A percentile compares a stretch with the other conserved stretches of the same genome.
Evolutionary conservation across 352 stramenopile genomes (phyloP).

Genomic region (Pythium periplocum): DNA sequence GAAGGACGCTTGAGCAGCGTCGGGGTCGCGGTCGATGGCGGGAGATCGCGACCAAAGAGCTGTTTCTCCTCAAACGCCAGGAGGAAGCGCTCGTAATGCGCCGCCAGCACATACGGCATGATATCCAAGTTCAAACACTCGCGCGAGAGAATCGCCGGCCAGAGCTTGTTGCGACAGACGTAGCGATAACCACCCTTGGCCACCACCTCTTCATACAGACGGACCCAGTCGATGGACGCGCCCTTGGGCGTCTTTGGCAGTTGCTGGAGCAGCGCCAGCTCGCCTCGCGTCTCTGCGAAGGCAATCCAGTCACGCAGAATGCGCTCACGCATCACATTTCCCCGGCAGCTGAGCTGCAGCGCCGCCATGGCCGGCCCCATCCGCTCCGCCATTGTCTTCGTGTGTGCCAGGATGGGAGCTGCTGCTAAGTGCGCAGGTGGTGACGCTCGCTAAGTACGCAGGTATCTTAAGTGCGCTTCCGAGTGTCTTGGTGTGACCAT

Average conservation of each 20-base stretch:
- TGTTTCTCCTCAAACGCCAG: constrained; percentile 75
- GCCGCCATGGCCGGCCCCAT: constrained; percentile 36
- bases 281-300: constrained; percentile 43
- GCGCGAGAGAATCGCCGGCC: constrained; percentile 39
- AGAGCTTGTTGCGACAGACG: constrained; percentile 49
- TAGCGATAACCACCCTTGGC: constrained; percentile 46
- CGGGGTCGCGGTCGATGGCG: constrained; percentile 14
- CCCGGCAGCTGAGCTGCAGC: constrained; percentile 64
- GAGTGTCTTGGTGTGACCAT: neutral
- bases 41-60: constrained; percentile 59
- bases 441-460: neutral
- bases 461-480: constrained; percentile 1
- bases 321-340: constrained; percentile 50
- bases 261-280: constrained; percentile 34
- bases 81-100: constrained; percentile 52
- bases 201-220: constrained; percentile 80
- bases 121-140: constrained; percentile 54
- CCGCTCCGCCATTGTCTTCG: constrained; percentile 18
- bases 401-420: too few species aligned
- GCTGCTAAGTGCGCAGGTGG: neutral
- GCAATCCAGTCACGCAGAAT: constrained; percentile 52
- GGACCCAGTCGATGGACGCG: constrained; percentile 61
- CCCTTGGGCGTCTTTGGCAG: constrained; percentile 53
- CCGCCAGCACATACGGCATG: constrained; percentile 55
- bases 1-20: constrained; percentile 23